Percentiles rank a stretch among this genome's conserved stretches.
These are phyloP conservation scores for Solanum habrochaites DNA, from an alignment of 257 asterid species.

Conservation along the genomic window DNA sequence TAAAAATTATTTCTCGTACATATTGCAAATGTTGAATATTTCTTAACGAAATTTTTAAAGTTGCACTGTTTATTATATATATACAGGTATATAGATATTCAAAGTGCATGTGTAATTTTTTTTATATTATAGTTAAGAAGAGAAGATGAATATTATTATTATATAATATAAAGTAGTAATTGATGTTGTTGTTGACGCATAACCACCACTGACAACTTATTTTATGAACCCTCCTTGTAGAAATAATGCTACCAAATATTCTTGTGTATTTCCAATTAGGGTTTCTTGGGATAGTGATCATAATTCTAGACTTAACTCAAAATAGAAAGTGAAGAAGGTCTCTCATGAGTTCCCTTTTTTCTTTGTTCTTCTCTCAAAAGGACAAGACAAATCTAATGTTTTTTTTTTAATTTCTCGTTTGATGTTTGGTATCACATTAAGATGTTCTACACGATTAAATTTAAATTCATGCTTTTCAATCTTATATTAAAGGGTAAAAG, in stretches of 20 bases:
- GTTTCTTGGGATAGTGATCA: not conserved
- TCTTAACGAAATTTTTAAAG: not conserved
- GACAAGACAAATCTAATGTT: not conserved
- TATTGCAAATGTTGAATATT: no score
- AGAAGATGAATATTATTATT: not conserved
- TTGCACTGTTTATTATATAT: no score
- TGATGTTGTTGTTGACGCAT: constrained; percentile 12
- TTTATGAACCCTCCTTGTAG: not conserved
- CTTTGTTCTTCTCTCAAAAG: not conserved
- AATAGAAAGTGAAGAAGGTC: not conserved
- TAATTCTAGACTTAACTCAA: not conserved
- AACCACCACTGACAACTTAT: constrained; percentile 6
- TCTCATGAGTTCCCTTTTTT: not conserved
- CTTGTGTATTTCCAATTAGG: not conserved
- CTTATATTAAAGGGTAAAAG: no score
- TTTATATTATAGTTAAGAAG: not conserved
- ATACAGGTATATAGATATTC: not conserved
- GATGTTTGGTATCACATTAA: no score
- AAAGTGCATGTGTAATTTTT: not conserved
- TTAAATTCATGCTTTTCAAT: no score
- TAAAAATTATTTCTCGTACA: not conserved
- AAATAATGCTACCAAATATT: not conserved
- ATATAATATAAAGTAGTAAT: not conserved
- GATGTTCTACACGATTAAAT: no score
- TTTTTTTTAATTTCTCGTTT: no score